Evolutionary conservation across 1,139 yeast genomes (phyloP).

Genomic region (Suhomyces coccinellae): DNA sequence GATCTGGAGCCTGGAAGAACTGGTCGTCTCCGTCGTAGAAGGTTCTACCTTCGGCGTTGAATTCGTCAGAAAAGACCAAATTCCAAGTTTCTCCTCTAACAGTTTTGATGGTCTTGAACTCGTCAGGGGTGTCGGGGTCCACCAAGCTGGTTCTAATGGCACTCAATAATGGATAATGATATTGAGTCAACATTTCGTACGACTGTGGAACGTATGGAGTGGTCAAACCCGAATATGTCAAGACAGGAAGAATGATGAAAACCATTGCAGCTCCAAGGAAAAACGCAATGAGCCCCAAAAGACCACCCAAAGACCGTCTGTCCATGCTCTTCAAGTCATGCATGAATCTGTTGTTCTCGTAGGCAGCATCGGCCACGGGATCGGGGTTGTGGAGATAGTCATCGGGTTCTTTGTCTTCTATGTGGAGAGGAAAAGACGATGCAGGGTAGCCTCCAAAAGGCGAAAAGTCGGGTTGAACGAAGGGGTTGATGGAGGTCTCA

Average conservation of each 20-base stretch:
- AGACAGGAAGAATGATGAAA: conserved; percentile 70
- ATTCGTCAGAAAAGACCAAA: conserved; percentile 80
- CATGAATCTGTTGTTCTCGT: conserved; percentile 62
- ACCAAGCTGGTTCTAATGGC: conserved; percentile 64
- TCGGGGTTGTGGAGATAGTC: conserved; percentile 93
- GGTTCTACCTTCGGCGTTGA: conserved; percentile 78
- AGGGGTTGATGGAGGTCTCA: conserved; percentile 14
- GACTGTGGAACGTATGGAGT: conserved; percentile 29
- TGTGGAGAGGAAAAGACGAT: conserved; percentile 75
- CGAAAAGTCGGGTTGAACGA: conserved; percentile 43
- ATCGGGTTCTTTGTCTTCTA: conserved; percentile 90
- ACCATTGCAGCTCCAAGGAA: conserved; percentile 61
- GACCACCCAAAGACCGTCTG: conserved; percentile 56
- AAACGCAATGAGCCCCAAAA: conserved; percentile 56
- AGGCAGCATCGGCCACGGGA: conserved; percentile 81
- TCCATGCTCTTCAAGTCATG: conserved; percentile 64
- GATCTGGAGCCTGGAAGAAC: conserved; percentile 74
- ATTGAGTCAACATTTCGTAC: conserved; percentile 53
- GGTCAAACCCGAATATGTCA: conserved; percentile 70
- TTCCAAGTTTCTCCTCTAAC: conserved; percentile 64
- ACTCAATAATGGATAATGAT: conserved; percentile 57
- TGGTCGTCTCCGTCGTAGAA: conserved; percentile 84
- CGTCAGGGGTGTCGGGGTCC: conserved; percentile 77
- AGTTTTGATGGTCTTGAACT: conserved; percentile 47
- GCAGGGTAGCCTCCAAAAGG: conserved; percentile 98